Percentiles rank a stretch among this genome's conserved stretches.
Conservation (phyloP, 495 filamentous ascomycete genomes). For the Cenococcum geophilum region DNA sequence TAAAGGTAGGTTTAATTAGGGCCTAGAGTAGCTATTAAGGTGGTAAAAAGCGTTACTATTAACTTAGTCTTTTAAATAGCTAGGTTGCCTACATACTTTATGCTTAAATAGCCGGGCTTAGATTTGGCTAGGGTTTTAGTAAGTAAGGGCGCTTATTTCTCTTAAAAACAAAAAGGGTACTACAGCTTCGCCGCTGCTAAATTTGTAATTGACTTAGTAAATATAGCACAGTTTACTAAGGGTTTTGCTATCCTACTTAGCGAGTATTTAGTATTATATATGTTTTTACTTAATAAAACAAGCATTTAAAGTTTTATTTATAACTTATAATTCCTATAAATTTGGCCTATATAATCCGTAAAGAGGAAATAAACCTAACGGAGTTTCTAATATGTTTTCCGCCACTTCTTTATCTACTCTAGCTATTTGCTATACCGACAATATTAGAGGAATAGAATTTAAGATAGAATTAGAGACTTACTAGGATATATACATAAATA, state of each 20-base stretch:
- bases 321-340: too few species aligned
- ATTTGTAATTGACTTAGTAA: neutral
- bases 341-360: too few species aligned
- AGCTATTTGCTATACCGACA: too few species aligned
- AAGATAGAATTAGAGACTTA: too few species aligned
- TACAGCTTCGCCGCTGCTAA: neutral
- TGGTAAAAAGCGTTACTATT: neutral
- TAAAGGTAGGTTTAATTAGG: neutral
- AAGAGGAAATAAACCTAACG: too few species aligned
- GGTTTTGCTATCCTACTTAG: neutral
- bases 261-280: neutral
- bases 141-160: neutral
- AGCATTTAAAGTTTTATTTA: too few species aligned
- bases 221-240: neutral
- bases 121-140: neutral
- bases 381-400: too few species aligned
- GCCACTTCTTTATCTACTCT: too few species aligned
- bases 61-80: neutral
- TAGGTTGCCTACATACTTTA: neutral
- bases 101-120: neutral
- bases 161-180: neutral
- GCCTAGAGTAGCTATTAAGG: neutral
- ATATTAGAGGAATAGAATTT: too few species aligned
- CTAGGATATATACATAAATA: too few species aligned
- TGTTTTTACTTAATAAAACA: neutral